Conservation (phyloP, 176 grass and related monocot species). For the Hordeum marinum region DNA sequence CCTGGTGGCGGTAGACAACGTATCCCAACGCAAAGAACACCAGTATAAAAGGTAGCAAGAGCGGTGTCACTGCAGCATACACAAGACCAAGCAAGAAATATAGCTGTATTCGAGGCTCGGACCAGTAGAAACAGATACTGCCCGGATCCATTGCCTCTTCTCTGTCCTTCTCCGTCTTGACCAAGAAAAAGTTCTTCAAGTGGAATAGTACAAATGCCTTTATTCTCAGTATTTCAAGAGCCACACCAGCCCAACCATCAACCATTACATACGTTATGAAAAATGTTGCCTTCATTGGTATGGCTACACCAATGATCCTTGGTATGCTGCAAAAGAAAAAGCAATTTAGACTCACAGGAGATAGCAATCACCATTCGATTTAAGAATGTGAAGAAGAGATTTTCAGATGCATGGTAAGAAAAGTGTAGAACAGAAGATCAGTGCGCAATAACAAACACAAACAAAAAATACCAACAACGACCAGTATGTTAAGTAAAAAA, state of each 20-base stretch:
- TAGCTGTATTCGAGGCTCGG: conserved; percentile 83
- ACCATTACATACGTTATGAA: conserved; percentile 97
- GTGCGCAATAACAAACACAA: not conserved
- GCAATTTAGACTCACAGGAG: not conserved
- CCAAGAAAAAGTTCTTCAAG: conserved; percentile 87
- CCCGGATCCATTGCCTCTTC: conserved; percentile 94
- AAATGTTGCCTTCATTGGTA: conserved; percentile 96
- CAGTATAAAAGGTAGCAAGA: conserved; percentile 90
- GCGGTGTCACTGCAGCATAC: conserved; percentile 77
- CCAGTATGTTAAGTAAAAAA: not conserved
- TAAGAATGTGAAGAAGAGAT: not conserved
- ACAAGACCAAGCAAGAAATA: conserved; percentile 95
- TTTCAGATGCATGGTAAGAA: not conserved
- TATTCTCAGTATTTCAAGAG: conserved; percentile 80
- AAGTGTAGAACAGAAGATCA: not conserved
- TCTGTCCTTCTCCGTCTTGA: conserved; percentile 96
- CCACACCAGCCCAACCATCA: conserved; percentile 89
- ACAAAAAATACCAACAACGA: not conserved
- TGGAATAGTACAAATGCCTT: conserved; percentile 66
- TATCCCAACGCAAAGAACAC: conserved; percentile 85
- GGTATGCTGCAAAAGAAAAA: conserved; percentile 49
- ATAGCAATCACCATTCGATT: not conserved
- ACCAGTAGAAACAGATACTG: conserved; percentile 67
- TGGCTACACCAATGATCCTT: conserved; percentile 49
- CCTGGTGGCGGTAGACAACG: conserved; percentile 94